Conservation (phyloP, 306 rosid species). For the Hippophae tibetana region DNA sequence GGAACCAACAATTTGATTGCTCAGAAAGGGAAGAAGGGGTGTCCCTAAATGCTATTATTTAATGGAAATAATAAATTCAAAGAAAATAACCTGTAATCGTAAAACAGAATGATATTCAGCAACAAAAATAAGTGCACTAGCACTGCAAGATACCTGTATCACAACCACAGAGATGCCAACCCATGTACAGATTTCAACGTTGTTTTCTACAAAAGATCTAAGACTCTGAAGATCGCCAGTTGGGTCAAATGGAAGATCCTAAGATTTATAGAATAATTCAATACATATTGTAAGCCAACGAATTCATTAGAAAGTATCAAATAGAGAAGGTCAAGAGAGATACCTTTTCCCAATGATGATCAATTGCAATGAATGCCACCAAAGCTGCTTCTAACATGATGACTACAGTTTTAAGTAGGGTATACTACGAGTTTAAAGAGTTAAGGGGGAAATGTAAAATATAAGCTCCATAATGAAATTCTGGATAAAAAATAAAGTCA, state of each 20-base stretch:
- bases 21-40: too few species aligned
- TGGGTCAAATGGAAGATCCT: constrained; percentile 86
- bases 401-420: constrained; percentile 41
- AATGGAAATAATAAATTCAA: not conserved
- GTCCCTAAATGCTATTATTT: too few species aligned
- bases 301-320: not conserved
- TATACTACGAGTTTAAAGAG: constrained; percentile 46
- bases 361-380: constrained; percentile 73
- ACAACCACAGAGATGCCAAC: constrained; percentile 54
- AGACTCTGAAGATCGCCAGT: constrained; percentile 70
- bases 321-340: not conserved
- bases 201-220: constrained; percentile 52
- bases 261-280: not conserved
- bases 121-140: constrained; percentile 1
- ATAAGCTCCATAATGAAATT: not conserved
- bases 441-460: constrained; percentile 34
- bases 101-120: constrained; percentile 10
- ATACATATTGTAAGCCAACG: not conserved
- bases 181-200: constrained; percentile 69
- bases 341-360: constrained; percentile 78
- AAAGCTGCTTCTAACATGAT: constrained; percentile 57
- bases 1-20: too few species aligned
- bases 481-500: not conserved
- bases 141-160: constrained; percentile 53
- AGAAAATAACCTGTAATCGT: constrained; percentile 3